Evolutionary conservation across 192 early-diverging fungal genomes (phyloP).

Genomic region (Coemansia asiatica): DNA sequence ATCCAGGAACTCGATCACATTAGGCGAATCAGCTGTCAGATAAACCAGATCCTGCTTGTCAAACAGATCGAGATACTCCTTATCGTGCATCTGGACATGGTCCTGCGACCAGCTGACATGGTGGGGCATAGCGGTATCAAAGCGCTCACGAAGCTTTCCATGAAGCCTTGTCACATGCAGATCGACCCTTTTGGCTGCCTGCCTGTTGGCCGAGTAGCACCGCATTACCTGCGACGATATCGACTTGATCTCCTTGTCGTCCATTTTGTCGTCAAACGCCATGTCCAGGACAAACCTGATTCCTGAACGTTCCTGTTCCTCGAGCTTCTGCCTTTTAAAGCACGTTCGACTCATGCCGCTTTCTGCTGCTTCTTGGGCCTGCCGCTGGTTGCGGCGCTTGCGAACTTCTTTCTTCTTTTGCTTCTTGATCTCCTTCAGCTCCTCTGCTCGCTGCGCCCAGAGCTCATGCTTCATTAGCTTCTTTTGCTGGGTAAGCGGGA

Average conservation of each 20-base stretch:
- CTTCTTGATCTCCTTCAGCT: conserved; percentile 48
- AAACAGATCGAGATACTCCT: conserved; percentile 49
- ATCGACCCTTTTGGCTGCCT: conserved; percentile 53
- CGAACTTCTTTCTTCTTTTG: conserved; percentile 54
- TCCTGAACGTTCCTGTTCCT: conserved; percentile 53
- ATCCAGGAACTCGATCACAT: conserved; percentile 67
- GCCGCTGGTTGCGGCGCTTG: conserved; percentile 54
- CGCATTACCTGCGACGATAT: conserved; percentile 70
- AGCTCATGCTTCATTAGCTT: conserved; percentile 63
- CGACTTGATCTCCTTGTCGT: conserved; percentile 69
- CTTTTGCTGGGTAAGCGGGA: conserved; percentile 77
- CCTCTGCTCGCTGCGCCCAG: conserved; percentile 53
- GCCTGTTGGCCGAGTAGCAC: conserved; percentile 74
- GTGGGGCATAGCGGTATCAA: conserved; percentile 46
- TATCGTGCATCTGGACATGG: conserved; percentile 26
- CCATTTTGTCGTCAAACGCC: conserved; percentile 78
- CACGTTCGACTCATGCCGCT: conserved; percentile 31
- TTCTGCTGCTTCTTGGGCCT: conserved; percentile 27
- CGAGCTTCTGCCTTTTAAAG: conserved; percentile 19
- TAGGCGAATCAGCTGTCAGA: conserved; percentile 84
- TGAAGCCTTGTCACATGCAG: conserved; percentile 64
- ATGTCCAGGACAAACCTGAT: conserved; percentile 76
- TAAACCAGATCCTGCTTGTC: conserved; percentile 73
- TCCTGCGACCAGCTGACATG: conserved; percentile 57
- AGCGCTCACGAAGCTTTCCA: conserved; percentile 53